These are phyloP conservation scores for Asterionellopsis glacialis DNA, from an alignment of 108 stramenopile species.

Conservation along the genomic window DNA sequence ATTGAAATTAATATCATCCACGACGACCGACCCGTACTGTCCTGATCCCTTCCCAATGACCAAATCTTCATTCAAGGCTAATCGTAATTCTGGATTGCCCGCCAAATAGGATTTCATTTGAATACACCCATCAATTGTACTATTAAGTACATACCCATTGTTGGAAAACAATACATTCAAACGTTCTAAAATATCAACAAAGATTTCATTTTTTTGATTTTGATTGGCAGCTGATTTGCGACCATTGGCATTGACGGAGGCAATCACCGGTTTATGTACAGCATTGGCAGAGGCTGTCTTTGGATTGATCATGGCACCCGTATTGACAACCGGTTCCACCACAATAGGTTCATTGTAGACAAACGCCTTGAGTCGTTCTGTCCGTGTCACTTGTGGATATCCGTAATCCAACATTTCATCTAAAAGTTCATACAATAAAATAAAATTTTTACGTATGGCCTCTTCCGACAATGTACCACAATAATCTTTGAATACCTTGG, in stretches of 20 bases:
- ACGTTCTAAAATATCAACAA: slow-evolving; percentile 99
- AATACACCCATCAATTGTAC: slow-evolving; percentile 98
- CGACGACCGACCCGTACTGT: slow-evolving; percentile 66
- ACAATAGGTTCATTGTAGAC: slow-evolving; percentile 99
- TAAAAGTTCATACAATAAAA: slow-evolving; percentile 97
- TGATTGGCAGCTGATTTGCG: slow-evolving; percentile 38
- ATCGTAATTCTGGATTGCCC: slow-evolving; percentile 95
- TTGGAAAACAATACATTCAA: slow-evolving; percentile 96
- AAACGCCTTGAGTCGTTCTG: slow-evolving; percentile 94
- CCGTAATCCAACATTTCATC: slow-evolving; percentile 99
- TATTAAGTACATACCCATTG: slow-evolving; percentile 97
- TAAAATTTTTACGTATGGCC: slow-evolving; percentile 98
- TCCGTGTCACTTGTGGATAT: slow-evolving; percentile 95
- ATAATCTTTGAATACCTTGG: slow-evolving; percentile 99
- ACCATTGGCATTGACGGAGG: slow-evolving; percentile 71
- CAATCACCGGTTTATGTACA: slow-evolving; percentile 94
- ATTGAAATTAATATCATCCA: slow-evolving; percentile 99
- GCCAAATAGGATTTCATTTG: slow-evolving; percentile 94
- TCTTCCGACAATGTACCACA: slow-evolving; percentile 98
- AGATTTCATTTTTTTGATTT: slow-evolving; percentile 98
- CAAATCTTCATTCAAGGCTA: slow-evolving; percentile 98
- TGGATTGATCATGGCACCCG: slow-evolving; percentile 87
- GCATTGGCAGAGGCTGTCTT: slow-evolving; percentile 95
- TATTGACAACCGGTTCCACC: slow-evolving; percentile 68
- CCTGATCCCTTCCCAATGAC: slow-evolving; percentile 83